These are phyloP conservation scores for Luzula sylvatica DNA, from an alignment of 176 grass and related monocot genomes.

Conservation along the genomic window DNA sequence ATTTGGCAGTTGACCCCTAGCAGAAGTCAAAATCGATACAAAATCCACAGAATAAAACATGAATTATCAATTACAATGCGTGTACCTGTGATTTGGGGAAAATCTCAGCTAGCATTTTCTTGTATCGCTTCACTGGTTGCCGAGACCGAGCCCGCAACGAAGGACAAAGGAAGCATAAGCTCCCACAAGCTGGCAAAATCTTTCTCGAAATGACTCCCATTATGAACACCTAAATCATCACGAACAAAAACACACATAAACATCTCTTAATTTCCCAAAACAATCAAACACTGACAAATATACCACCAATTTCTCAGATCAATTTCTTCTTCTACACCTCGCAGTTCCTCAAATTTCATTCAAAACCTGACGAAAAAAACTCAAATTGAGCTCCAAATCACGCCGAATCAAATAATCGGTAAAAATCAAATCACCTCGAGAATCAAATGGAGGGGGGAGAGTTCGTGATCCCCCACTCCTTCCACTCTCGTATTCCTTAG, in stretches of 20 bases:
- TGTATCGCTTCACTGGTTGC: conserved; percentile 81
- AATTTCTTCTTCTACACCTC: not conserved
- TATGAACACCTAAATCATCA: not conserved
- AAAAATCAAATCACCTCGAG: conserved; percentile 14
- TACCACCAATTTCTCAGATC: not conserved
- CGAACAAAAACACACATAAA: not conserved
- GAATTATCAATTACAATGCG: conserved; percentile 4
- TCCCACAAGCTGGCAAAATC: conserved; percentile 50
- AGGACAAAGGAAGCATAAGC: conserved; percentile 71
- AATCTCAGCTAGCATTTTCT: conserved; percentile 74
- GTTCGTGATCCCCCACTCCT: conserved; percentile 10
- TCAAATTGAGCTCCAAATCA: not conserved
- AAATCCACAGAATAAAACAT: not conserved
- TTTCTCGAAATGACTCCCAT: conserved; percentile 62
- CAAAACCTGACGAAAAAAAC: not conserved
- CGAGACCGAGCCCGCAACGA: conserved; percentile 62
- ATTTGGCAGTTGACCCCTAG: not conserved
- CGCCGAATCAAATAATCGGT: not conserved
- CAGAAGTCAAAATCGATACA: not conserved
- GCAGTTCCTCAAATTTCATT: conserved; percentile 10
- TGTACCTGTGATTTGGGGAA: conserved; percentile 61
- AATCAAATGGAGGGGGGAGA: conserved; percentile 18
- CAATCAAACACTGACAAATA: conserved; percentile 5
- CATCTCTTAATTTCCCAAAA: not conserved
- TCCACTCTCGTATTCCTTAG: conserved; percentile 11